Evolutionary conservation across 192 early-diverging fungal genomes (phyloP).

Genomic region (Mortierella hygrophila): DNA sequence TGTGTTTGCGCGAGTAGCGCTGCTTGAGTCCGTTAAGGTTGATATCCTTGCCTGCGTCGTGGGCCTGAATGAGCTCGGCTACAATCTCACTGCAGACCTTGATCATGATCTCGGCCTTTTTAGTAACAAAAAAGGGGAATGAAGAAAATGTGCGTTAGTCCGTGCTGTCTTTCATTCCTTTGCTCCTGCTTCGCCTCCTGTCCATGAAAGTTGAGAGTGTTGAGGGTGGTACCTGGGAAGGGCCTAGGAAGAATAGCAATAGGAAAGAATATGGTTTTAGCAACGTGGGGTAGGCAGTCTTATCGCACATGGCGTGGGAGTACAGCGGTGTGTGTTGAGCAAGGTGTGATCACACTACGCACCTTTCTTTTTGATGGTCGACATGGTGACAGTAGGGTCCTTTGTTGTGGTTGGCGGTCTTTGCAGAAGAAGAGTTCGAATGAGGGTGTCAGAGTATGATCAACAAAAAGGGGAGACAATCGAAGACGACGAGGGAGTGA

Average conservation of each 20-base stretch:
- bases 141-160: constrained; percentile 3
- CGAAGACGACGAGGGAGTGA: background rate
- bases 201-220: background rate
- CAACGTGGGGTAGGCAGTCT: background rate
- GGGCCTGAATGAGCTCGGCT: constrained; percentile 83
- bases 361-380: constrained; percentile 55
- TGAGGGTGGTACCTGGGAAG: constrained; percentile 38
- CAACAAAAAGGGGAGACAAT: background rate
- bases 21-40: constrained; percentile 91
- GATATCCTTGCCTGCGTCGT: constrained; percentile 76
- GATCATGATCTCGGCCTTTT: constrained; percentile 82
- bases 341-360: background rate
- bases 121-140: background rate
- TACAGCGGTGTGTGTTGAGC: background rate
- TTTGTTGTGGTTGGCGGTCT: background rate
- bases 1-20: constrained; percentile 78
- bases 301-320: background rate
- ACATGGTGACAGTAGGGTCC: constrained; percentile 9
- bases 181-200: background rate
- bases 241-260: constrained; percentile 12
- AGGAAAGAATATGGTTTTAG: background rate
- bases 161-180: background rate
- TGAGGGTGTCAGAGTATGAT: background rate
- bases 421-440: background rate
- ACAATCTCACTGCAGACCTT: constrained; percentile 93